These are phyloP conservation scores for Trichoderma pleuroti DNA, from an alignment of 2,329 filamentous ascomycete species.

Conservation along the genomic window DNA sequence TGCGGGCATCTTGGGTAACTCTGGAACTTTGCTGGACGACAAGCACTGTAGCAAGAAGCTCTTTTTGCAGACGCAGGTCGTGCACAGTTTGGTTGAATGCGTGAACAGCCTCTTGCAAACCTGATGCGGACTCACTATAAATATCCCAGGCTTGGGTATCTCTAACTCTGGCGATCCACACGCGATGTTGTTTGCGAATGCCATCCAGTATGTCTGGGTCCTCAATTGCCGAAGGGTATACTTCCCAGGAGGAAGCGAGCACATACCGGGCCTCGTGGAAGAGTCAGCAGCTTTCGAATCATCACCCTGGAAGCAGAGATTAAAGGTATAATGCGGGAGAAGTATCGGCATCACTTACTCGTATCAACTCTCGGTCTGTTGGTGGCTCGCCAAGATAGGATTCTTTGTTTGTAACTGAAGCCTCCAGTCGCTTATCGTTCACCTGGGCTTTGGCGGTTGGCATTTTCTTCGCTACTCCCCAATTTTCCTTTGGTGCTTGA, in stretches of 20 bases:
- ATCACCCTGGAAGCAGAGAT: not conserved
- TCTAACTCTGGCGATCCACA: slow-evolving; percentile 32
- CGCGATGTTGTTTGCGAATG: slow-evolving; percentile 28
- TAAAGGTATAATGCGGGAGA: not conserved
- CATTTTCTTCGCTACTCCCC: slow-evolving; percentile 18
- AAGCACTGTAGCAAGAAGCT: slow-evolving; percentile 26
- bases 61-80: slow-evolving; percentile 31
- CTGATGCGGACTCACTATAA: slow-evolving; percentile 23
- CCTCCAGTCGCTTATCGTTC: slow-evolving; percentile 22
- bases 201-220: slow-evolving; percentile 26
- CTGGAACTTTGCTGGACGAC: slow-evolving; percentile 29
- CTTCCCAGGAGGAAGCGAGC: slow-evolving; percentile 27
- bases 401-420: slow-evolving; percentile 20
- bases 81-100: slow-evolving; percentile 33
- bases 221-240: slow-evolving; percentile 28
- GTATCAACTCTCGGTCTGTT: slow-evolving; percentile 23
- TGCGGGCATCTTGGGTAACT: slow-evolving; percentile 12
- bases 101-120: slow-evolving; percentile 28
- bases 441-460: slow-evolving; percentile 26
- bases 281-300: not conserved
- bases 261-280: slow-evolving; percentile 26
- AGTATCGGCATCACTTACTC: slow-evolving; percentile 22
- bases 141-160: slow-evolving; percentile 28
- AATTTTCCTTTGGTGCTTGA: not conserved
- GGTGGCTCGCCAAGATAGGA: slow-evolving; percentile 28